These are phyloP conservation scores for Cylindrotheca closterium DNA, from an alignment of 108 stramenopile genomes.

Conservation along the genomic window DNA sequence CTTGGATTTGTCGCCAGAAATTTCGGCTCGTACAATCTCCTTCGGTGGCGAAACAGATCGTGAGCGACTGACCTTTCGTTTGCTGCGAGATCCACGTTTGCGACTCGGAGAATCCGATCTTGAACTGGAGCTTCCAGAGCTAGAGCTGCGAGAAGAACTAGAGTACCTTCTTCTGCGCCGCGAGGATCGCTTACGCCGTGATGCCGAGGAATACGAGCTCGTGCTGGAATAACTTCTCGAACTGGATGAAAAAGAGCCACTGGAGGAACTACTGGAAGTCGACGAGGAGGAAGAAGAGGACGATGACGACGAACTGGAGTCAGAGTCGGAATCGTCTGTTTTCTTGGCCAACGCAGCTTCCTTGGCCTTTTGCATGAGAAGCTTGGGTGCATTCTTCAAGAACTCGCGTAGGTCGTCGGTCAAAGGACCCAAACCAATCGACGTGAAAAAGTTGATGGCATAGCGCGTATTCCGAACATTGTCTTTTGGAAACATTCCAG, in stretches of 20 bases:
- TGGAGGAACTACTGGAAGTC: slow-evolving; percentile 16
- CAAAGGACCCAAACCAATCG: slow-evolving; percentile 96
- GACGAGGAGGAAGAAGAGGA: slow-evolving; percentile 55
- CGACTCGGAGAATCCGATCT: slow-evolving; percentile 15
- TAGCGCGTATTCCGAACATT: slow-evolving; percentile 96
- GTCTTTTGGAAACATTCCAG: slow-evolving; percentile 94
- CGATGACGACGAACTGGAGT: slow-evolving; percentile 47
- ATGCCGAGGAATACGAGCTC: not conserved
- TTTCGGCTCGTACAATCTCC: slow-evolving; percentile 1
- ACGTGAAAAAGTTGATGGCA: slow-evolving; percentile 99
- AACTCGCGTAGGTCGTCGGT: slow-evolving; percentile 96
- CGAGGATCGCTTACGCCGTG: not conserved
- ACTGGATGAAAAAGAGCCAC: not conserved
- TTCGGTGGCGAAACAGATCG: slow-evolving; percentile 10
- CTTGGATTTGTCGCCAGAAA: not conserved
- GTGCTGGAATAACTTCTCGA: slow-evolving; percentile 6
- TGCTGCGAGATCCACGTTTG: not conserved
- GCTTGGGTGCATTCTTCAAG: slow-evolving; percentile 91
- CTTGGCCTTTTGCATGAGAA: slow-evolving; percentile 76
- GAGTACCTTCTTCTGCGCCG: not conserved
- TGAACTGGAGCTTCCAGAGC: not conserved
- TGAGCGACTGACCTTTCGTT: not conserved
- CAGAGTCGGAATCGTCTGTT: slow-evolving; percentile 49
- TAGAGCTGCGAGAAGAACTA: not conserved
- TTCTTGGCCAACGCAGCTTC: slow-evolving; percentile 58